Conservation (phyloP, 2,329 filamentous ascomycete species). For the Monilinia vaccinii-corymbosi region DNA sequence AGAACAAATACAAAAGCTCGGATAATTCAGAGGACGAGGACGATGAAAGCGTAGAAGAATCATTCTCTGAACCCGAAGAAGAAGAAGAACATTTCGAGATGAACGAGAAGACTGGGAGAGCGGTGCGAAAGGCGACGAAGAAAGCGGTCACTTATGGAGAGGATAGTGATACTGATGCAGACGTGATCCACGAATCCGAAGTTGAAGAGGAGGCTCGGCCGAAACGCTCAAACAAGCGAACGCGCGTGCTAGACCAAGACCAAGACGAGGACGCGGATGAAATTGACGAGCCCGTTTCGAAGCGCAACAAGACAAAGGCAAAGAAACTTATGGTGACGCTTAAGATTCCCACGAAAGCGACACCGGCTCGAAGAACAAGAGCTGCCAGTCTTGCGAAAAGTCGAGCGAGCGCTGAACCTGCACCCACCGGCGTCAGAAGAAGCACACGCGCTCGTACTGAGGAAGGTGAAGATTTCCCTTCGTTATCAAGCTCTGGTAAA, state of each 20-base stretch:
- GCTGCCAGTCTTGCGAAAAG: slow-evolving; percentile 24
- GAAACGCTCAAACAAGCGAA: slow-evolving; percentile 22
- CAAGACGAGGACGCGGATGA: slow-evolving; percentile 25
- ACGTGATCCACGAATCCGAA: slow-evolving; percentile 29
- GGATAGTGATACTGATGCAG: slow-evolving; percentile 32
- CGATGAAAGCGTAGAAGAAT: slow-evolving; percentile 44
- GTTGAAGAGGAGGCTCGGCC: slow-evolving; percentile 18
- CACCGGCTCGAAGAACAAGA: slow-evolving; percentile 21
- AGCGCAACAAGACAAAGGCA: neutral
- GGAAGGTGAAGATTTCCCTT: slow-evolving; percentile 48
- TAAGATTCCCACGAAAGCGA: slow-evolving; percentile 19
- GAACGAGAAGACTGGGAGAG: slow-evolving; percentile 40
- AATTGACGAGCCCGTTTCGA: slow-evolving; percentile 8
- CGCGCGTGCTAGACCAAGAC: slow-evolving; percentile 19
- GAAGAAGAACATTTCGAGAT: slow-evolving; percentile 34
- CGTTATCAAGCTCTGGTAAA: slow-evolving; percentile 52
- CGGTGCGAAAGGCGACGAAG: slow-evolving; percentile 39
- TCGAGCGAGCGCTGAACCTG: slow-evolving; percentile 22
- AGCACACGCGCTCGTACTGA: slow-evolving; percentile 27
- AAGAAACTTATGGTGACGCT: slow-evolving; percentile 24
- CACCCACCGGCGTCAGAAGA: slow-evolving; percentile 23
- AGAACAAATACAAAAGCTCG: slow-evolving; percentile 45
- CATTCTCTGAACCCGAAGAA: slow-evolving; percentile 38
- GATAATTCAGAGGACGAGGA: slow-evolving; percentile 52
- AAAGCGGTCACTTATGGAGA: slow-evolving; percentile 41